Evolutionary conservation across 441 rosid species (phyloP), one percentile per base, ranked within the genome.

Genomic region (Raphanus hybrid): DNA sequence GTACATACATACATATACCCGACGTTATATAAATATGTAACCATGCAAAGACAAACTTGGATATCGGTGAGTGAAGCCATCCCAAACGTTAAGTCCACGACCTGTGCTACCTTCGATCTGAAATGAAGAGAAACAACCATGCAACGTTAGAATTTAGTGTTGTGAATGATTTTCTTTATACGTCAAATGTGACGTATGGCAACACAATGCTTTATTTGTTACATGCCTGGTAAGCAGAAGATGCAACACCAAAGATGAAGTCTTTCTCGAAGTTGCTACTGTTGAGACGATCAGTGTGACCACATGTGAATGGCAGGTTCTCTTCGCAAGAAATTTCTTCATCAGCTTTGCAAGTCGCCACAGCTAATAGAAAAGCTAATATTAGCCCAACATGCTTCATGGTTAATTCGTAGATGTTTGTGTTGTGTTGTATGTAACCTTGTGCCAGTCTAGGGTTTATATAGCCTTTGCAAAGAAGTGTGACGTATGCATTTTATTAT

Each of bases 191-290:
- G 34, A 12, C 16, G 10, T 71, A 1, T 16, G 6, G 16, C 54
- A 37, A 18, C 59, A 67, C 0, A 54, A 57, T 20, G 6, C 3
- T 48, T 29, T 10, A 34, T 69, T 62, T 32, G 69, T 60, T 69
- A 26, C 69, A 71, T 72, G 57, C 81, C 69, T 78, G 81, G 58
- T 78, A 78, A 67, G 81, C 81, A 20, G 81, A 72, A 32, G 81
- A 71, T 27, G 81, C 73, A 32, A 67, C 69, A 34, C 81, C 81
- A 3, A 78, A 78, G 29, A 26, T 20, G 48, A 78, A 73, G 58
- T 61, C 14, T 6, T 78, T 5, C 0, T 1, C 48, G n/a, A 78
- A 78, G 35, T 6, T 3, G 32, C 10, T 15, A 0, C 73, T 62
- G 32, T 74, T 78, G n/a, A 78, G 26, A 60, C 11, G 11, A 12